A percentile compares a stretch with the other conserved stretches of the same genome.
These are phyloP conservation scores for Alternaria alternata DNA, from an alignment of 2,329 filamentous ascomycete species.

Conservation along the genomic window DNA sequence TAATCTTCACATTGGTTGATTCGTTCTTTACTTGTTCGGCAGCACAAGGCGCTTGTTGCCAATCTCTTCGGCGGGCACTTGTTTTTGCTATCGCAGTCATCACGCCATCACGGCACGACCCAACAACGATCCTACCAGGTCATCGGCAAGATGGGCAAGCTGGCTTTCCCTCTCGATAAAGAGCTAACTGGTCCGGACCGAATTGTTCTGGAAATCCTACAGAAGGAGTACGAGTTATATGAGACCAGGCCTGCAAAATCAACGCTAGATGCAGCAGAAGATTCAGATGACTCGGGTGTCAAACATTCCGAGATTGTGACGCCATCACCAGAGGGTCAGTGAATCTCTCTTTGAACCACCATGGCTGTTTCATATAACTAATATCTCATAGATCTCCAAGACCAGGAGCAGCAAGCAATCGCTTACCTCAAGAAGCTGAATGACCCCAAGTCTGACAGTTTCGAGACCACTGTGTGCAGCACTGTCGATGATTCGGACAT, in stretches of 20 bases:
- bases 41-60: not conserved
- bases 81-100: not conserved
- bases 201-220: conserved; percentile 39
- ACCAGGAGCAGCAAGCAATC: conserved; percentile 49
- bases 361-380: not conserved
- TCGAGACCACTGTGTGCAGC: conserved; percentile 65
- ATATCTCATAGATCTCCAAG: conserved; percentile 35
- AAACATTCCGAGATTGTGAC: conserved; percentile 41
- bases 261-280: conserved; percentile 25
- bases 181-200: conserved; percentile 44
- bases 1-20: not conserved
- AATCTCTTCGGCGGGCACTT: not conserved
- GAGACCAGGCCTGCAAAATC: conserved; percentile 9
- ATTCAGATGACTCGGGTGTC: conserved; percentile 33
- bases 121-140: conserved; percentile 7
- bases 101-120: not conserved
- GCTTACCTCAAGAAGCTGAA: conserved; percentile 60
- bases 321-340: conserved; percentile 41
- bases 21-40: not conserved
- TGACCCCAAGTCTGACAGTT: conserved; percentile 56
- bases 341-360: not conserved
- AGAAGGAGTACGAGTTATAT: conserved; percentile 38
- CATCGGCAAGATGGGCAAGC: conserved; percentile 34
- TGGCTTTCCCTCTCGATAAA: conserved; percentile 42
- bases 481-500: conserved; percentile 61